Conservation (phyloP, 1,139 yeast genomes). For the Tardiomyces digboiensis region DNA sequence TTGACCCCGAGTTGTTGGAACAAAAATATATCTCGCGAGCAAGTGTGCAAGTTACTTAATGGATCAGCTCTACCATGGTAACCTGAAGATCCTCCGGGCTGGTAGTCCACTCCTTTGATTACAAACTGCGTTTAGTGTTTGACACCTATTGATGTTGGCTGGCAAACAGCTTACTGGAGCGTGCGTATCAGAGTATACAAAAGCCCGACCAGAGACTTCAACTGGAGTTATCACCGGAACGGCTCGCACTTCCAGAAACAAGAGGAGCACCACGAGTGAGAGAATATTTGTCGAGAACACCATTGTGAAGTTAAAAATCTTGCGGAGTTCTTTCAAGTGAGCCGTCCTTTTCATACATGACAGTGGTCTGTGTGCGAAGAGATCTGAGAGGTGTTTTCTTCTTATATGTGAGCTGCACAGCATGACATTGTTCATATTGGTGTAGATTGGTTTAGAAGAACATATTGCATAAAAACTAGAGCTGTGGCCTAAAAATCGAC, state of each 20-base stretch:
- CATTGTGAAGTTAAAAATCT: too few species aligned
- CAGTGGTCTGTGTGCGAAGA: too few species aligned
- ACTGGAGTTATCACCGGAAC: constrained; percentile 22
- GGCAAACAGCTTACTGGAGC: constrained; percentile 48
- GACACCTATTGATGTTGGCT: constrained; percentile 7
- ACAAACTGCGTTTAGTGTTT: constrained; percentile 40
- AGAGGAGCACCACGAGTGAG: too few species aligned
- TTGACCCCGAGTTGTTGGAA: constrained; percentile 74
- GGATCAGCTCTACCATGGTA: constrained; percentile 51
- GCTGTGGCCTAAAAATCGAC: not conserved
- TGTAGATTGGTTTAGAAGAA: too few species aligned
- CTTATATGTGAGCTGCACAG: too few species aligned
- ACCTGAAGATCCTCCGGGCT: constrained; percentile 64
- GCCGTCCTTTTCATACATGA: too few species aligned
- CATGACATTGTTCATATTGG: too few species aligned
- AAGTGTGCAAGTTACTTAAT: constrained; percentile 56
- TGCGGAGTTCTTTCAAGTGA: too few species aligned
- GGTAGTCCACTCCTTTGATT: constrained; percentile 69
- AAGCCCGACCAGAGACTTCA: constrained; percentile 53
- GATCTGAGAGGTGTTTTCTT: too few species aligned
- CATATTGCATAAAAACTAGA: too few species aligned
- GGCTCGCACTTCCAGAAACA: not conserved
- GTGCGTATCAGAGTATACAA: constrained; percentile 65
- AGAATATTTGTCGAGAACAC: too few species aligned
- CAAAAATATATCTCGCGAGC: constrained; percentile 74